phyloP scores from a whole-genome alignment of 768 basidiomycete species.

The Leccinum broughii region DNA sequence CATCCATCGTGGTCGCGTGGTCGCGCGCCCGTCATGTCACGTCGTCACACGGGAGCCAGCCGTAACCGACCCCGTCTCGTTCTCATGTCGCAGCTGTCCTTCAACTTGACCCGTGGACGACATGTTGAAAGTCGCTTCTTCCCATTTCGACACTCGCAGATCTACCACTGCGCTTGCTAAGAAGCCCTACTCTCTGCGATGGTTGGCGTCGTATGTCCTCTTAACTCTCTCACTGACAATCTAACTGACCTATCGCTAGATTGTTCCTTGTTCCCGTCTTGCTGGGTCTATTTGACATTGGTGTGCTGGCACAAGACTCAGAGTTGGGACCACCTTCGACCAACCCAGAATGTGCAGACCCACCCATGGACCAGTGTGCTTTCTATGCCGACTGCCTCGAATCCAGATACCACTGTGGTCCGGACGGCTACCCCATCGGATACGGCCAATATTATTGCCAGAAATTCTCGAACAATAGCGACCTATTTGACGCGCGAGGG shows the following conservation, averaged over 20 bases:
- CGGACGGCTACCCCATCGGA: background rate
- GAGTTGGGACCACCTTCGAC: background rate
- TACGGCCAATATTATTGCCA: background rate
- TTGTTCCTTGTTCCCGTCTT: background rate
- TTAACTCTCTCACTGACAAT: background rate
- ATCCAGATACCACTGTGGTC: background rate
- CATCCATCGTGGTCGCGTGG: no score
- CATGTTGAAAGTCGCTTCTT: background rate
- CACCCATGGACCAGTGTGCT: conserved; percentile 39
- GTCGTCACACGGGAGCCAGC: no score
- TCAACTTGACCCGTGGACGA: background rate
- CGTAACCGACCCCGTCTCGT: no score
- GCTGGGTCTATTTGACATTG: background rate
- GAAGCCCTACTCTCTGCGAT: background rate
- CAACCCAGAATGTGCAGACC: conserved; percentile 22
- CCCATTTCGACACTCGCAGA: background rate
- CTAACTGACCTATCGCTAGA: background rate
- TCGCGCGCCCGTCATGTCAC: no score
- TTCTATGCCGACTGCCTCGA: conserved; percentile 15
- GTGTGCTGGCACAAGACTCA: background rate
- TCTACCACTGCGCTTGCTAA: background rate
- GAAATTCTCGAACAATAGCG: background rate
- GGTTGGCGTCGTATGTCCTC: background rate
- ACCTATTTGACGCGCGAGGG: background rate
- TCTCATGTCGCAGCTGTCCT: no score